Evolutionary conservation across 208 protist genomes (phyloP), one percentile per base, ranked within the genome.

Genomic region (Spongospora subterranea): DNA sequence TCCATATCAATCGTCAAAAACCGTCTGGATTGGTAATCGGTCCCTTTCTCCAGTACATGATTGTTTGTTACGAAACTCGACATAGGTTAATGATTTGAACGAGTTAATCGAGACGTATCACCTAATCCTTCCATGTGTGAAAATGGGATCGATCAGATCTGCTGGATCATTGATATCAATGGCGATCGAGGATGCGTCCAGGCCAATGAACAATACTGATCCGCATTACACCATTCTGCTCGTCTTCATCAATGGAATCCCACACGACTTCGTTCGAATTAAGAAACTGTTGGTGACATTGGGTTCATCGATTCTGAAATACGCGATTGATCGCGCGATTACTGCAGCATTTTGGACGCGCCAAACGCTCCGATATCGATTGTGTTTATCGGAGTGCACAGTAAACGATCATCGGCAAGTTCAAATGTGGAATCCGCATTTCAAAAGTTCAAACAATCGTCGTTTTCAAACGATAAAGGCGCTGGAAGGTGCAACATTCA

Each of bases 211-310:
- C 50, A 60, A 24, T 29, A 60, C 50, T 6, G 50, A 6, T 6
- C 71, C n/a, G 17, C 6, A 35, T 35, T 82, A 82, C n/a, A 40
- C 71, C 35, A n/a, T 82, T 13, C 17, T 82, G 17, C 17, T 82
- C 35, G 40, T 82, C 71, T 82, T 82, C 71, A 82, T n/a, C 71
- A 82, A 82, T 82, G n/a, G 35, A 6, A n/a, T 35, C n/a, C 71
- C 71, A 43, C 11, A 82, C 13, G 71, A 82, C n/a, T 43, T 82
- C n/a, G 6, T n/a, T 13, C 35, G 13, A 82, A 17, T 82, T n/a
- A 39, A 39, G n/a, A 60, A 60, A 60, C 6, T 24, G 71, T 43
- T n/a, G 35, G 71, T 20, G 11, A 82, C n/a, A 43, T n/a, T n/a
- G 71, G n/a, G n/a, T n/a, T n/a, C n/a, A n/a, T n/a, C n/a, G n/a